Conservation (phyloP, 192 early-diverging fungal genomes). For the Backusella macrospora region DNA sequence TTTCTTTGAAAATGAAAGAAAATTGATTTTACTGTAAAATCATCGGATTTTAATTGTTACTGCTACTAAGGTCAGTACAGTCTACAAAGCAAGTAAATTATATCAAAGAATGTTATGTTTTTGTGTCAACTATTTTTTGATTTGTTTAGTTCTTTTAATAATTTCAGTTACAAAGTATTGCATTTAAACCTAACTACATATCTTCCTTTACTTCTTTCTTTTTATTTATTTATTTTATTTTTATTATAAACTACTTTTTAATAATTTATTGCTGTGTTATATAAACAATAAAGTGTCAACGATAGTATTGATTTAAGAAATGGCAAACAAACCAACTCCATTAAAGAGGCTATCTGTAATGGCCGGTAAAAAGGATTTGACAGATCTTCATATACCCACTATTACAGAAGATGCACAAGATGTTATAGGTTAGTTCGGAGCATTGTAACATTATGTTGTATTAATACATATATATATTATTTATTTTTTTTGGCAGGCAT, state of each 20-base stretch:
- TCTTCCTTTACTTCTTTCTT: constrained; percentile 12
- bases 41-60: constrained; percentile 11
- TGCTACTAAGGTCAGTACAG: not conserved
- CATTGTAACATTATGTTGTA: constrained; percentile 10
- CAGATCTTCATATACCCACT: constrained; percentile 47
- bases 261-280: constrained; percentile 7
- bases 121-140: not conserved
- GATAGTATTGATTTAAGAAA: constrained; percentile 6
- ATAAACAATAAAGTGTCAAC: not conserved
- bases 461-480: too few relatives aligned
- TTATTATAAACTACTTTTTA: not conserved
- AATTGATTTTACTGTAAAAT: too few relatives aligned
- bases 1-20: not conserved
- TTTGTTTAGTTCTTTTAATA: not conserved
- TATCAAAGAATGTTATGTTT: constrained; percentile 10
- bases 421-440: constrained; percentile 39
- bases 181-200: constrained; percentile 12
- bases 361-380: constrained; percentile 41
- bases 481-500: constrained; percentile 22
- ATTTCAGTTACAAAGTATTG: constrained; percentile 16
- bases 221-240: not conserved
- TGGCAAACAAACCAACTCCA: constrained; percentile 33
- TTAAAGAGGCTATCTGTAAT: constrained; percentile 43
- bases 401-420: constrained; percentile 49
- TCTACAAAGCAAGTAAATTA: not conserved